These are phyloP conservation scores for Neofusicoccum cordaticola DNA, from an alignment of 2,329 filamentous ascomycete species.

Conservation along the genomic window DNA sequence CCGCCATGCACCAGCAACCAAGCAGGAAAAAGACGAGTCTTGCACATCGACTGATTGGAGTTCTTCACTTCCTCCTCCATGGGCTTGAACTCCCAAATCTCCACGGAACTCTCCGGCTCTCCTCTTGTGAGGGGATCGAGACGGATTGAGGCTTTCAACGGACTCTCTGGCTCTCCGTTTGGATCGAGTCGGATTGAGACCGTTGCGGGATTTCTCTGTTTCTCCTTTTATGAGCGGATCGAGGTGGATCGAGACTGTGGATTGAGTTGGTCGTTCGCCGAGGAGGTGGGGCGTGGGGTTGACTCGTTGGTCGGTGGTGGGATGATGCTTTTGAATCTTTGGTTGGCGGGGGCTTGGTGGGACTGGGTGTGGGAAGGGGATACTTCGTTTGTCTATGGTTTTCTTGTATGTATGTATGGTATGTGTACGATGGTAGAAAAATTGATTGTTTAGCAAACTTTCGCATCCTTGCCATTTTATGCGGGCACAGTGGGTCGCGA, in stretches of 20 bases:
- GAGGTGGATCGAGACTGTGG: not conserved
- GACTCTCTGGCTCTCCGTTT: slow-evolving; percentile 23
- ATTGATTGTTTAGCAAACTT: too few species aligned
- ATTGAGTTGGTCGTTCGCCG: not conserved
- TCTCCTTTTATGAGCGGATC: not conserved
- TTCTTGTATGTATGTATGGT: not conserved
- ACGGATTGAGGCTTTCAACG: slow-evolving; percentile 28
- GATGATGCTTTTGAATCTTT: not conserved
- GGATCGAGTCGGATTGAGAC: not conserved
- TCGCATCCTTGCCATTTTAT: too few species aligned
- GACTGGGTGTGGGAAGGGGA: not conserved
- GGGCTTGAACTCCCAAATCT: not conserved
- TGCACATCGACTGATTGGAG: too few species aligned
- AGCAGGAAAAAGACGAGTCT: too few species aligned
- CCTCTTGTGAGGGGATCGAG: not conserved
- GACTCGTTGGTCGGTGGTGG: not conserved
- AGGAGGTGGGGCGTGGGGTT: not conserved
- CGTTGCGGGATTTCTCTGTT: not conserved
- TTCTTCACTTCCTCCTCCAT: too few species aligned
- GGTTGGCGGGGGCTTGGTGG: too few species aligned
- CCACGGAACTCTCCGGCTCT: not conserved
- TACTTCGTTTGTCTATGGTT: not conserved
- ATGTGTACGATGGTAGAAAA: not conserved
- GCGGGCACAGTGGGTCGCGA: too few species aligned
- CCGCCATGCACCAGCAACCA: too few species aligned